These are phyloP conservation scores for Colletotrichum magnum DNA, from an alignment of 2,329 filamentous ascomycete species.

Conservation along the genomic window DNA sequence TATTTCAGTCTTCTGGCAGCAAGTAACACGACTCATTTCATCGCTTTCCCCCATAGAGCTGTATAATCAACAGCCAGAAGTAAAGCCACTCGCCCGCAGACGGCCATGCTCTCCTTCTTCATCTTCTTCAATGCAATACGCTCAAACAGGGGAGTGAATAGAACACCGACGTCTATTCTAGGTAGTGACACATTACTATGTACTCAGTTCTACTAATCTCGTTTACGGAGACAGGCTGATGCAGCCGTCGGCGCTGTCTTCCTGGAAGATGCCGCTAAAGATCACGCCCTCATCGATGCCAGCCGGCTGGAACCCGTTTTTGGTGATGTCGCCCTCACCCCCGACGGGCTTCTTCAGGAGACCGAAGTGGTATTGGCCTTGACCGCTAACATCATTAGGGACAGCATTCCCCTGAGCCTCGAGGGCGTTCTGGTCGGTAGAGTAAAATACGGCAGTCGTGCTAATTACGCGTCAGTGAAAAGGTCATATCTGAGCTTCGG, in stretches of 20 bases:
- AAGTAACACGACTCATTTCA: too few relatives aligned
- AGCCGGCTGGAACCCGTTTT: constrained; percentile 62
- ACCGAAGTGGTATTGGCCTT: constrained; percentile 74
- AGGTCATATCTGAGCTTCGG: not conserved
- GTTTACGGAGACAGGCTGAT: constrained; percentile 27
- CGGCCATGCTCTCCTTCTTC: too few relatives aligned
- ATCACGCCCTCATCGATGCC: constrained; percentile 67
- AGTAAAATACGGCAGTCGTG: constrained; percentile 71
- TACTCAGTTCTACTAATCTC: not conserved
- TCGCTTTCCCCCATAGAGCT: too few relatives aligned
- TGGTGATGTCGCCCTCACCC: constrained; percentile 58
- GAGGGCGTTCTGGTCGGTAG: constrained; percentile 60
- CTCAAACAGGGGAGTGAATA: too few relatives aligned
- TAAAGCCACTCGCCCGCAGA: too few relatives aligned
- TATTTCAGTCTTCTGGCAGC: too few relatives aligned
- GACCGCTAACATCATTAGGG: constrained; percentile 66
- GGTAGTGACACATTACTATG: not conserved
- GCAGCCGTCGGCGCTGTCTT: constrained; percentile 57
- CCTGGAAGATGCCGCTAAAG: constrained; percentile 67
- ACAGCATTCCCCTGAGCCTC: constrained; percentile 61
- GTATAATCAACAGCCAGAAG: too few relatives aligned
- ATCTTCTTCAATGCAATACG: too few relatives aligned
- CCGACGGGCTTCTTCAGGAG: constrained; percentile 71
- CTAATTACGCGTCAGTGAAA: constrained; percentile 49
- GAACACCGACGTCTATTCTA: not conserved